Evolutionary conservation across 2,329 filamentous ascomycete species (phyloP).

Genomic region (Venturia nashicola): DNA sequence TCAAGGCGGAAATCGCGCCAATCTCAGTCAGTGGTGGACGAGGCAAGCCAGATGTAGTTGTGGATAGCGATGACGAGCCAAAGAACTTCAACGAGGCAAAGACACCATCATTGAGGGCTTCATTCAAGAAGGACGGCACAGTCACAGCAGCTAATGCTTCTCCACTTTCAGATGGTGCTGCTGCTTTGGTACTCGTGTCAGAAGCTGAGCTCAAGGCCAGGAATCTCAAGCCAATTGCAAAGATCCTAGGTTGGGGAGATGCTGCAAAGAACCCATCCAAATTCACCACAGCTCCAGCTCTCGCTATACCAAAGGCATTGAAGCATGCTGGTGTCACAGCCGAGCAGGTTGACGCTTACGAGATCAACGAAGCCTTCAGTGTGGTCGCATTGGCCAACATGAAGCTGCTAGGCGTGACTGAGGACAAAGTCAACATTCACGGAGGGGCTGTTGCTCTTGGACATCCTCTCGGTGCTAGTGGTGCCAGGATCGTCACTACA

Average conservation of each 20-base stretch:
- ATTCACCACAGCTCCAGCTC: conserved; percentile 86
- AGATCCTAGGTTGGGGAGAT: conserved; percentile 96
- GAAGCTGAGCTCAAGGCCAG: conserved; percentile 91
- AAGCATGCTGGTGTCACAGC: conserved; percentile 79
- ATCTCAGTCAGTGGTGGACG: conserved; percentile 78
- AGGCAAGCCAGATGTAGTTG: conserved; percentile 71
- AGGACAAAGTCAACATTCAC: conserved; percentile 88
- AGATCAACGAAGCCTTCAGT: conserved; percentile 99
- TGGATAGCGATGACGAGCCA: conserved; percentile 86
- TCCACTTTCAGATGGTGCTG: conserved; percentile 87
- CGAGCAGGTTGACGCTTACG: conserved; percentile 77
- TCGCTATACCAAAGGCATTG: conserved; percentile 94
- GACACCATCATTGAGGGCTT: conserved; percentile 47
- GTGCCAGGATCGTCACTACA: conserved; percentile 86
- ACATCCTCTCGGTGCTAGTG: conserved; percentile 86
- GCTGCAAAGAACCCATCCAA: conserved; percentile 83
- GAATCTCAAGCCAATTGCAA: conserved; percentile 80
- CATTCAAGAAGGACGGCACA: conserved; percentile 74
- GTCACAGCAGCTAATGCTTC: conserved; percentile 95
- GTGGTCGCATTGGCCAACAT: conserved; percentile 94
- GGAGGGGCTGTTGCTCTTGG: conserved; percentile 93
- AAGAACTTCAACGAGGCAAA: conserved; percentile 61
- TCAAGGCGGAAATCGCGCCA: conserved; percentile 77
- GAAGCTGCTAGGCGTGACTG: conserved; percentile 68
- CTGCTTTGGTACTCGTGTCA: conserved; percentile 84